Evolutionary conservation across 257 asterid species (phyloP).

Genomic region (Nicotiana otophora): DNA sequence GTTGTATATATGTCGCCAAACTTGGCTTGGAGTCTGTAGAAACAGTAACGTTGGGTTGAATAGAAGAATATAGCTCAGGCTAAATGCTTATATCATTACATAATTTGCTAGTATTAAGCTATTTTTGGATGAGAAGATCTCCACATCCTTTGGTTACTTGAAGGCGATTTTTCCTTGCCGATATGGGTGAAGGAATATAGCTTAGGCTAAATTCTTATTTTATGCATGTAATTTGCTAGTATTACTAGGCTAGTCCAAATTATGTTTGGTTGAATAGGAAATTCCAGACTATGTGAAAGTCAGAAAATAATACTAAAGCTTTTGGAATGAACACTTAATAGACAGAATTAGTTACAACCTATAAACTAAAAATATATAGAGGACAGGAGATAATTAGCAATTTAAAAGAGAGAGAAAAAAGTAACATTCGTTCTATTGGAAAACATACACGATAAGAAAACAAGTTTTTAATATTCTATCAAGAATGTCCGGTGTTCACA

Average conservation of each 20-base stretch:
- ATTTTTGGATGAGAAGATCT: not conserved
- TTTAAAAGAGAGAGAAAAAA: too few species aligned
- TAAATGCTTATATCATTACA: not conserved
- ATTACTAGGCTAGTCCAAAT: not conserved
- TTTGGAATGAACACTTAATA: too few species aligned
- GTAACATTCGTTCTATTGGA: too few species aligned
- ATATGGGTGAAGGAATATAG: constrained; percentile 39
- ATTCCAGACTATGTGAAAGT: too few species aligned
- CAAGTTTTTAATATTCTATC: too few species aligned
- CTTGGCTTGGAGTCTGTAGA: not conserved
- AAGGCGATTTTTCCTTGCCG: constrained; percentile 28
- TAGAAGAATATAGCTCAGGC: not conserved
- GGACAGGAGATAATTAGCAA: too few species aligned
- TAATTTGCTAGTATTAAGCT: not conserved
- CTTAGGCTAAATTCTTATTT: not conserved
- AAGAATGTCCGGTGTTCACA: too few species aligned
- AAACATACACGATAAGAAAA: too few species aligned
- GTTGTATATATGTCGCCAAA: not conserved
- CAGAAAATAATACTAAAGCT: too few species aligned
- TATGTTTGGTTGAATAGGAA: not conserved
- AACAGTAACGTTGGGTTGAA: not conserved
- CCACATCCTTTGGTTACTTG: not conserved
- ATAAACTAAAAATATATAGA: too few species aligned
- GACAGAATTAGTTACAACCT: too few species aligned
- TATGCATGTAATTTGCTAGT: not conserved